A percentile compares a stretch with the other conserved stretches of the same genome.
phyloP scores from a whole-genome alignment of 352 stramenopile species.

The Globisporangium splendens region DNA sequence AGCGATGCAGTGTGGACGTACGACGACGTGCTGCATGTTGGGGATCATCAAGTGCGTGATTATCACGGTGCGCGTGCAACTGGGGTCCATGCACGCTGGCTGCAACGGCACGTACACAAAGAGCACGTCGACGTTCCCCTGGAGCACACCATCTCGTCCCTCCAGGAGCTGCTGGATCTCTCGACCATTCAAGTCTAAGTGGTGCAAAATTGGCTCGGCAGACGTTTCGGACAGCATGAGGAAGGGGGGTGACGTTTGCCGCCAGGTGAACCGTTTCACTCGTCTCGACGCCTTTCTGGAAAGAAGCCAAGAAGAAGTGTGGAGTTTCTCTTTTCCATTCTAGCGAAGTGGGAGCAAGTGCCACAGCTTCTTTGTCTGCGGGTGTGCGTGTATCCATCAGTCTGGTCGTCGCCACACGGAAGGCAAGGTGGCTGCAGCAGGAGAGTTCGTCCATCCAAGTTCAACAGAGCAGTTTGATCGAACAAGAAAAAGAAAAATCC shows the following conservation, averaged over 20 bases:
- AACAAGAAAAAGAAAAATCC: background rate
- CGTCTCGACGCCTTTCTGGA: too few species aligned
- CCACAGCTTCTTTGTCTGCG: too few species aligned
- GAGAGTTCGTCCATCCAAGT: too few species aligned
- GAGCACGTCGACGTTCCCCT: conserved; percentile 6
- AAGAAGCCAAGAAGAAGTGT: background rate
- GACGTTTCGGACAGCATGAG: background rate
- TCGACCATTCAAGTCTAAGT: too few species aligned
- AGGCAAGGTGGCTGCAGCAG: too few species aligned
- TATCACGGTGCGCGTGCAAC: conserved; percentile 38
- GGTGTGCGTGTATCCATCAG: too few species aligned
- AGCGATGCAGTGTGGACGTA: background rate
- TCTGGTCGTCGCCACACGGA: too few species aligned
- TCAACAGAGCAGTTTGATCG: background rate
- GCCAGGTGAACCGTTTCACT: conserved; percentile 4
- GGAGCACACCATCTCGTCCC: conserved; percentile 27
- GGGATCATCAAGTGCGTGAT: conserved; percentile 54
- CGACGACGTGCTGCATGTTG: conserved; percentile 48
- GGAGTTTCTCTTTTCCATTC: background rate
- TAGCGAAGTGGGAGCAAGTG: background rate
- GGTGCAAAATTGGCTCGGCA: background rate
- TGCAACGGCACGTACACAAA: conserved; percentile 21
- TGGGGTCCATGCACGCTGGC: conserved; percentile 38
- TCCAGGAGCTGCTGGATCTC: conserved; percentile 19
- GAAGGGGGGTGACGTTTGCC: conserved; percentile 4